Evolutionary conservation across 805 yeast genomes (phyloP).

Genomic region (Candida khao-thaluensis): DNA sequence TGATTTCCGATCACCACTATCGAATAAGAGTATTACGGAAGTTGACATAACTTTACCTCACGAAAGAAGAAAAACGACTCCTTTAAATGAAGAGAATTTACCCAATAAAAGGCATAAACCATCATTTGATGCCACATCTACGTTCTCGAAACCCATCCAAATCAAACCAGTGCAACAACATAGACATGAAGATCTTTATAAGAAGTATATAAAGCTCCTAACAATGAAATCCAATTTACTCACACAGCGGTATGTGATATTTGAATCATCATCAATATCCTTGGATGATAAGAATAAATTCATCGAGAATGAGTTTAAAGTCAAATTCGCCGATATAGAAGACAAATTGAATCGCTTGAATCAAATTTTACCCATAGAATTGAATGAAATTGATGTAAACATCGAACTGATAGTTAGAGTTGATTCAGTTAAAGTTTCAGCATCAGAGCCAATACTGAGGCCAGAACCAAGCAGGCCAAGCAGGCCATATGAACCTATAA

Average conservation of each 20-base stretch:
- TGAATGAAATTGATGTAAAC: conserved; percentile 4
- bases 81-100: too few species aligned
- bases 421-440: not conserved
- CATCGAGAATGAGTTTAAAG: conserved; percentile 24
- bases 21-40: not conserved
- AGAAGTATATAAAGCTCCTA: conserved; percentile 23
- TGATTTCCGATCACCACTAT: too few species aligned
- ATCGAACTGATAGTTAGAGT: not conserved
- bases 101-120: conserved; percentile 4
- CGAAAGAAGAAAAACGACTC: not conserved
- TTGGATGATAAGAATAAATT: conserved; percentile 34
- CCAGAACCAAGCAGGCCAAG: too few species aligned
- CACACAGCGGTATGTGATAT: conserved; percentile 28
- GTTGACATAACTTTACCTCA: not conserved
- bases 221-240: conserved; percentile 29
- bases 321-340: conserved; percentile 23
- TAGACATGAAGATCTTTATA: conserved; percentile 5
- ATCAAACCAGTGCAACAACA: too few species aligned
- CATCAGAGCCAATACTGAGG: too few species aligned
- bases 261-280: conserved; percentile 39
- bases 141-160: too few species aligned
- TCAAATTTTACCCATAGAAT: conserved; percentile 6
- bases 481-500: not conserved
- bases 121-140: conserved; percentile 2
- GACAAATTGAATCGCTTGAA: conserved; percentile 7